Evolutionary conservation across 2,329 filamentous ascomycete genomes (phyloP).

Genomic region (Penicillium sp.): DNA sequence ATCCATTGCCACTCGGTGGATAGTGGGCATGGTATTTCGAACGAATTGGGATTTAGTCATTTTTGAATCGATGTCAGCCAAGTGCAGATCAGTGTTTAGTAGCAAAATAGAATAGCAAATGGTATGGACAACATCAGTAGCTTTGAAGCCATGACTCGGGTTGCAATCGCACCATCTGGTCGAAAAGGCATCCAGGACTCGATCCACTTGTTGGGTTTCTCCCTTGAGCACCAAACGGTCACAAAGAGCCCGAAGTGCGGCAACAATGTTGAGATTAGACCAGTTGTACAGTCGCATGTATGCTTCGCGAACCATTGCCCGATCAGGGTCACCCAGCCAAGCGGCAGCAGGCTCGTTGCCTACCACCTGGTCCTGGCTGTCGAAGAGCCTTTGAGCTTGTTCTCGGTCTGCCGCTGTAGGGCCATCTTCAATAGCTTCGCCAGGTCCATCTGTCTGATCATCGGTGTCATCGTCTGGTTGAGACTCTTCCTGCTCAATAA

Average conservation of each 20-base stretch:
- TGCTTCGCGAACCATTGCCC: constrained; percentile 60
- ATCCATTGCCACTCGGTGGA: constrained; percentile 72
- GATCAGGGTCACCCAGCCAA: constrained; percentile 70
- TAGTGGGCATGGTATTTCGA: constrained; percentile 92
- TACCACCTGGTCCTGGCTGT: constrained; percentile 75
- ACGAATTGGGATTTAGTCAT: constrained; percentile 96
- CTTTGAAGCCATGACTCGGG: constrained; percentile 87
- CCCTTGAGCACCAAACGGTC: constrained; percentile 77
- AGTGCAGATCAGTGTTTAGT: constrained; percentile 90
- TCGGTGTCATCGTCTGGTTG: constrained; percentile 19
- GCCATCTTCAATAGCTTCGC: constrained; percentile 20
- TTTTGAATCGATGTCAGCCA: constrained; percentile 92
- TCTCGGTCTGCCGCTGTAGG: constrained; percentile 66
- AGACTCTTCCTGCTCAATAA: constrained; percentile 33
- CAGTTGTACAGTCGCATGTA: constrained; percentile 96
- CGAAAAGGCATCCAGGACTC: constrained; percentile 86
- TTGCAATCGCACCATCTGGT: constrained; percentile 93
- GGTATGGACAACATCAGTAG: constrained; percentile 87
- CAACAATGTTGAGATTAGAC: constrained; percentile 73
- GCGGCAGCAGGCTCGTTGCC: constrained; percentile 76
- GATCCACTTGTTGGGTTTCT: constrained; percentile 95
- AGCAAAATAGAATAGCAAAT: constrained; percentile 95
- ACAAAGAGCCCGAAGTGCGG: constrained; percentile 76
- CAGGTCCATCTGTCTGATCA: constrained; percentile 15
- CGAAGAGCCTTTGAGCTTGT: constrained; percentile 78